Evolutionary conservation across 192 early-diverging fungal genomes (phyloP).

Genomic region (Coemansia sp.): DNA sequence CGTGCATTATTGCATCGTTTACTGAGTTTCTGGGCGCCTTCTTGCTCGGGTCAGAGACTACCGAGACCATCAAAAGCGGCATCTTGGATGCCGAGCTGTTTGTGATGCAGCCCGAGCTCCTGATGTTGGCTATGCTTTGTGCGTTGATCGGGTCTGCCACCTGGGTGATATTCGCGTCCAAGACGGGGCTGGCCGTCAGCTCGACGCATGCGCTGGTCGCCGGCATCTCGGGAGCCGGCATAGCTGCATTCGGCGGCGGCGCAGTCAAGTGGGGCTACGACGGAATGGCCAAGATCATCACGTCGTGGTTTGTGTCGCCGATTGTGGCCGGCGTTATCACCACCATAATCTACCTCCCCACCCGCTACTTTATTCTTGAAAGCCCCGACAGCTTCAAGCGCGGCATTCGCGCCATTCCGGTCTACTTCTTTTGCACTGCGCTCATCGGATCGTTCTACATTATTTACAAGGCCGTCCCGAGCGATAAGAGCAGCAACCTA

Average conservation of each 20-base stretch:
- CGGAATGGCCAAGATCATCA: conserved; percentile 58
- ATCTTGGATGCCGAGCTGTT: conserved; percentile 62
- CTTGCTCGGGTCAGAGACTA: conserved; percentile 62
- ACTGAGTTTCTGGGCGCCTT: conserved; percentile 79
- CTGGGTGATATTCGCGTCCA: conserved; percentile 72
- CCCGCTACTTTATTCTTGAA: conserved; percentile 60
- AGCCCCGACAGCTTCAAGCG: conserved; percentile 61
- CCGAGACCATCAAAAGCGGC: conserved; percentile 77
- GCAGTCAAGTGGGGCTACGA: conserved; percentile 61
- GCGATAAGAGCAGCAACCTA: conserved; percentile 39
- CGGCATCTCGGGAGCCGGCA: conserved; percentile 69
- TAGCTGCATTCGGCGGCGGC: conserved; percentile 62
- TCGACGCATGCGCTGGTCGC: conserved; percentile 84
- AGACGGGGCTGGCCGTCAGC: conserved; percentile 65
- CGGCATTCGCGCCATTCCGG: conserved; percentile 63
- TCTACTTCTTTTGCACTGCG: conserved; percentile 66
- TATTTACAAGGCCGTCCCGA: conserved; percentile 66
- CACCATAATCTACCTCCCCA: conserved; percentile 61
- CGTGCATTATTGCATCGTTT: conserved; percentile 72
- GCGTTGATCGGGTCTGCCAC: conserved; percentile 69
- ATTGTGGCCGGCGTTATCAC: conserved; percentile 62
- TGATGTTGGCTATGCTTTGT: conserved; percentile 84
- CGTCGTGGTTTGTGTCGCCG: conserved; percentile 75
- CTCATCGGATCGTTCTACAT: conserved; percentile 65
- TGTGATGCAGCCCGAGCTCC: conserved; percentile 58